Conservation (phyloP, 441 rosid species). For the Melastoma candidum region DNA sequence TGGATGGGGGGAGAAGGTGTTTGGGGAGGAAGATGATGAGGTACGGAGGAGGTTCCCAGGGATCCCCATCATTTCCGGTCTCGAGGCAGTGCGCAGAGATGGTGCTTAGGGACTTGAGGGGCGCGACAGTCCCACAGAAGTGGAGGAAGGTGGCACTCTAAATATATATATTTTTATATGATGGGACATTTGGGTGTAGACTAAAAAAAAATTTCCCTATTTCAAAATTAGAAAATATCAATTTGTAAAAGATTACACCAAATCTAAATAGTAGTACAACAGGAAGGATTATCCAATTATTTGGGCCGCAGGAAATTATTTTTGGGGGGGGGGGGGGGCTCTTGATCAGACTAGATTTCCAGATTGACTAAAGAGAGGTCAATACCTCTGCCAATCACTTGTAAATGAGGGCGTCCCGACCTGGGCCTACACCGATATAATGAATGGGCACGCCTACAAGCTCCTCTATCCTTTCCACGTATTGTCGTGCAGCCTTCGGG, state of each 20-base stretch:
- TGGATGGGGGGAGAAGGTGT: slow-evolving; percentile 73
- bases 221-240: no score
- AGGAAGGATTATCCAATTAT: no score
- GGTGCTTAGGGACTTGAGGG: slow-evolving; percentile 56
- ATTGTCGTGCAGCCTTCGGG: slow-evolving; percentile 66
- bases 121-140: slow-evolving; percentile 40
- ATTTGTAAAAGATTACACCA: no score
- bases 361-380: no score
- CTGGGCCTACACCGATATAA: slow-evolving; percentile 88
- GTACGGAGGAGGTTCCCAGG: slow-evolving; percentile 55
- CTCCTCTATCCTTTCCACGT: slow-evolving; percentile 86
- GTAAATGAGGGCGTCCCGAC: slow-evolving; percentile 84
- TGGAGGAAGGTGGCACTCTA: slow-evolving; percentile 28
- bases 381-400: slow-evolving; percentile 27
- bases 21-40: slow-evolving; percentile 44
- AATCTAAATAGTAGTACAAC: no score
- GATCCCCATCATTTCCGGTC: slow-evolving; percentile 73
- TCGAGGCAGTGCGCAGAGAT: slow-evolving; percentile 54
- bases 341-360: no score
- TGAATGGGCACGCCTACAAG: slow-evolving; percentile 72
- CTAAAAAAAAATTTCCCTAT: no score
- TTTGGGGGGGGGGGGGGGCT: no score
- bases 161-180: no score
- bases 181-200: no score
- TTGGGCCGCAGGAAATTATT: no score